These are phyloP conservation scores for Yamadazyma spencermartinsiae DNA, from an alignment of 1,139 yeast species.

Conservation along the genomic window DNA sequence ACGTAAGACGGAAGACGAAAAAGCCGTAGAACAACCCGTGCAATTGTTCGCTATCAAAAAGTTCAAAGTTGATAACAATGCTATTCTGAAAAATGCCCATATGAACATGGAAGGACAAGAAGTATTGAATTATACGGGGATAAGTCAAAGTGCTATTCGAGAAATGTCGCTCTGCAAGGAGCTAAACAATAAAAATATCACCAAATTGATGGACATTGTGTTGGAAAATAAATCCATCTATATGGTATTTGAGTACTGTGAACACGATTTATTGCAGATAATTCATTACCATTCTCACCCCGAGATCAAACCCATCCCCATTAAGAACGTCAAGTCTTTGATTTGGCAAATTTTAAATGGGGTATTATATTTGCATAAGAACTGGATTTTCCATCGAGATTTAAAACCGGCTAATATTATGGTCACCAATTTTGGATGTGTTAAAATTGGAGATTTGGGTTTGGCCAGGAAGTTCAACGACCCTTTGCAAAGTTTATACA, in stretches of 20 bases:
- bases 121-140: constrained; percentile 86
- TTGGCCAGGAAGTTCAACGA: constrained; percentile 88
- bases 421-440: constrained; percentile 87
- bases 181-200: constrained; percentile 73
- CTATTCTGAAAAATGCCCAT: constrained; percentile 33
- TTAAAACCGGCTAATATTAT: constrained; percentile 96
- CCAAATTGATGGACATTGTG: constrained; percentile 79
- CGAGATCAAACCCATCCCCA: constrained; percentile 75
- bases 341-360: constrained; percentile 94
- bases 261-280: constrained; percentile 89
- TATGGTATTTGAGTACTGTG: constrained; percentile 95
- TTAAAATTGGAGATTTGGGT: constrained; percentile 95
- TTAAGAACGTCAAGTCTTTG: constrained; percentile 73
- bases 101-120: constrained; percentile 65
- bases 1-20: constrained; percentile 16
- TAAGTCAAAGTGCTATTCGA: constrained; percentile 92
- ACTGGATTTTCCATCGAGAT: constrained; percentile 95
- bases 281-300: constrained; percentile 94
- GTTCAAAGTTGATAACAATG: constrained; percentile 88
- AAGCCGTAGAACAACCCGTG: constrained; percentile 12
- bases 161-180: constrained; percentile 97
- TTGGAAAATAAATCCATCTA: constrained; percentile 88
- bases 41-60: constrained; percentile 83
- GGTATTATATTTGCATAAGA: constrained; percentile 85
- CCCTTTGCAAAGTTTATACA: constrained; percentile 83